Base-by-base conservation (phyloP, 768 basidiomycete species). In the Lactifluus pinguis region DNA sequence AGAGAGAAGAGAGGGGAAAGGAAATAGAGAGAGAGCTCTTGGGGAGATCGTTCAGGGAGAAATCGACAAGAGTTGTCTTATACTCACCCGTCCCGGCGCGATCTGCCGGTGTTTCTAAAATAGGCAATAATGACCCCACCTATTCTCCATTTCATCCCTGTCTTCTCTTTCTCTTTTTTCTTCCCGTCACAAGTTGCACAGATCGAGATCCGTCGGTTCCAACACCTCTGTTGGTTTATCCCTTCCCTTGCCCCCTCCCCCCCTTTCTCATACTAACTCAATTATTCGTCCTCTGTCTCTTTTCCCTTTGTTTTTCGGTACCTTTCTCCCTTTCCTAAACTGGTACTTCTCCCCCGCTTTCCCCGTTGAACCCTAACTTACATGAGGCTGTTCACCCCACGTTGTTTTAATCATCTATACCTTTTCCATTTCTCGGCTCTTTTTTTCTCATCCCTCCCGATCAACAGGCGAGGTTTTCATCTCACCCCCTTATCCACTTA, bases 341-440 rank as follows among this genome's bases (percentile, higher is more conserved):
- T 8, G 29, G 10, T 14, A 9, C 38, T 49, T 7, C 9, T 36
- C 48, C 52, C 34, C 42, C 34, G 29, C 44, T 42, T 21, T 21
- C 36, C 45, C 44, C 19, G 30, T 29, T 29, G 49, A 48, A 52
- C 56, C 64, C 38, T 62, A 52, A 42, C 45, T 53, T n/a, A 38
- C 49, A 55, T 50, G 65, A 66, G 65, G 65, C 65, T 55, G 59
- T 55, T 55, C 53, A 39, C 30, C 38, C 55, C 65, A 66, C 65
- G 65, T 66, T 66, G 45, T 58, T 66, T 66, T 66, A 65, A 65
- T 65, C 49, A 62, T 56, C 61, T 51, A 64, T 65, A 9, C 65
- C 59, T 66, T 66, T 66, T 65, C 61, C 59, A 57, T 55, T 62
- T 63, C 57, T 63, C 64, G 57, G 55, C 53, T 49, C 65, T 58